Percentiles rank a stretch among this genome's conserved stretches.
phyloP scores from a whole-genome alignment of 768 basidiomycete species.

The Phylloporus scabripes region DNA sequence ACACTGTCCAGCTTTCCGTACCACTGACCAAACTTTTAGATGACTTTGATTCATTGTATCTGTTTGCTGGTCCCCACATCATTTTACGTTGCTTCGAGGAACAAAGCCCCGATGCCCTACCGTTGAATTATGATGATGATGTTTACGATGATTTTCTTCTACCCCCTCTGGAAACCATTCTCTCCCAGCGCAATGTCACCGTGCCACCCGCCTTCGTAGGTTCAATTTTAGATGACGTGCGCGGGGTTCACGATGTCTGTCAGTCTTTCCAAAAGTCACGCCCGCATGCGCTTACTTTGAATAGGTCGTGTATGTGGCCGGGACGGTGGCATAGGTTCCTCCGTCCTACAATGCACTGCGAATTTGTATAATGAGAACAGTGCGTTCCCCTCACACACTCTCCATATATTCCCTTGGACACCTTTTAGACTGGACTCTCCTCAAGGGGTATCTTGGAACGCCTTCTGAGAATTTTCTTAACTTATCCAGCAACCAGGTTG shows the following conservation, averaged over 20 bases:
- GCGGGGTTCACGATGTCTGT: slow-evolving; percentile 7
- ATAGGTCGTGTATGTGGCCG: slow-evolving; percentile 7
- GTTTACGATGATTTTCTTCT: slow-evolving; percentile 4
- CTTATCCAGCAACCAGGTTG: not conserved
- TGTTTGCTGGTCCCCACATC: slow-evolving; percentile 14
- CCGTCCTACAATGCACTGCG: not conserved
- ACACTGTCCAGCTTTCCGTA: not conserved
- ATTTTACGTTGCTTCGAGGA: slow-evolving; percentile 15
- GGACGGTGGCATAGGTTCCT: not conserved
- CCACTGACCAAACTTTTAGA: slow-evolving; percentile 6
- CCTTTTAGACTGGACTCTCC: slow-evolving; percentile 7
- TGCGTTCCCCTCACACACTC: not conserved
- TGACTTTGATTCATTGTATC: slow-evolving; percentile 8
- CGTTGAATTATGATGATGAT: not conserved
- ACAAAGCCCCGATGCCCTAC: slow-evolving; percentile 7
- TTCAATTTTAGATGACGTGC: slow-evolving; percentile 13
- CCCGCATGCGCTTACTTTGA: not conserved
- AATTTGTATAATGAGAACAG: slow-evolving; percentile 14
- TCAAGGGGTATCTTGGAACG: slow-evolving; percentile 3
- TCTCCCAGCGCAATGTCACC: slow-evolving; percentile 4
- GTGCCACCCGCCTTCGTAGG: slow-evolving; percentile 5
- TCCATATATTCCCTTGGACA: not conserved
- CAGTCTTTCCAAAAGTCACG: not conserved
- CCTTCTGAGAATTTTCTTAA: slow-evolving; percentile 1
- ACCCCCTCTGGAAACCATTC: not conserved